Conservation (phyloP, 169 alveolate species). For the Plasmodium ovale region DNA sequence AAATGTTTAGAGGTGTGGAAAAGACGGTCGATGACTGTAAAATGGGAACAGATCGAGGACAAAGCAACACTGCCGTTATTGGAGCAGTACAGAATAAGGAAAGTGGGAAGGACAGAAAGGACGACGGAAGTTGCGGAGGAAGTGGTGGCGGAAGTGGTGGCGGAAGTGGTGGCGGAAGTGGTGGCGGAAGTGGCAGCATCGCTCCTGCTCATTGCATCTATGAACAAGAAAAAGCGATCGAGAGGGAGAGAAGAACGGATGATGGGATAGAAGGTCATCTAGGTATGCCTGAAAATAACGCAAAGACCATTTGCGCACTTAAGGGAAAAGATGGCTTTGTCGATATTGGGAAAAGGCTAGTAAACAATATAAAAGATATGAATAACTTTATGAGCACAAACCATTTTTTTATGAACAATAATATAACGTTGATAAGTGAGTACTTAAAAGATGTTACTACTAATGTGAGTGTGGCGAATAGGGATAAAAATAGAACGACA, state of each 20-base stretch:
- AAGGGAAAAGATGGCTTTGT: constrained; percentile 17
- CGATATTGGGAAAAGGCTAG: constrained; percentile 15
- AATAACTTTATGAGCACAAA: constrained; percentile 16
- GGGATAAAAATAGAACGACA: not conserved
- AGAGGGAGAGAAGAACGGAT: constrained; percentile 13
- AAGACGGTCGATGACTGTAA: not conserved
- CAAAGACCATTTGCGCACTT: not conserved
- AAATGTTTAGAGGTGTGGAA: not conserved
- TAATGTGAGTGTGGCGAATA: not conserved
- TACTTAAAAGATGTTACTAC: constrained; percentile 15
- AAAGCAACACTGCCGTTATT: not conserved
- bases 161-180: not conserved
- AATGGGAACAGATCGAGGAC: not conserved
- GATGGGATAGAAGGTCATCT: constrained; percentile 10
- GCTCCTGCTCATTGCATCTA: not conserved
- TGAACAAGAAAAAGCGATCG: not conserved
- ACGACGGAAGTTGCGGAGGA: not conserved
- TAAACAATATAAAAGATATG: constrained; percentile 35
- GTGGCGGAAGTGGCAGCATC: not conserved
- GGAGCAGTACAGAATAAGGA: too few relatives aligned
- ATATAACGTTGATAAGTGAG: constrained; percentile 16
- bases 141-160: not conserved
- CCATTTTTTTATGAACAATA: constrained; percentile 30
- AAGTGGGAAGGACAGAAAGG: too few relatives aligned
- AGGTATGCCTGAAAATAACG: not conserved